Evolutionary conservation across 139 green algal species (phyloP), one percentile per base, ranked within the genome.

Genomic region (Marvania coccoides): DNA sequence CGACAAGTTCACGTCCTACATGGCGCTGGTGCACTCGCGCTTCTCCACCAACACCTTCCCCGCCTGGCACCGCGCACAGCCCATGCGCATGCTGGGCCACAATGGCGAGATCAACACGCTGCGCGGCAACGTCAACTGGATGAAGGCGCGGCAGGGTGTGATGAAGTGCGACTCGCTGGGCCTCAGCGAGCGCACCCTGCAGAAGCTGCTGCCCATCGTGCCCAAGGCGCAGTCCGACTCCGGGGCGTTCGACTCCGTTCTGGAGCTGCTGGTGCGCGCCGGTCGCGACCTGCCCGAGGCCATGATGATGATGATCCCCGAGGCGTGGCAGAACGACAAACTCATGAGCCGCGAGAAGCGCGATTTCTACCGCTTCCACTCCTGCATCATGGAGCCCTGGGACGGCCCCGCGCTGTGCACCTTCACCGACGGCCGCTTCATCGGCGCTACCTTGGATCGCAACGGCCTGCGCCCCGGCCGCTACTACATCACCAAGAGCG

Each of bases 31-130:
- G 46, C 92, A 98, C 84, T 89, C 74, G 2, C 88, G 92, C 68
- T 98, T 98, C 82, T 95, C 84, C 58, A 98, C 92, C 67, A 98
- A 98, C 83, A 98, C 92, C 33, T 97, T 98, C 69, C 92, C 92
- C 48, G 85, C 67, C 39, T 98, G 92, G 92, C 80, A 89, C 47
- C 77, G 92, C 33, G 88, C 92, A 2, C 92, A 98, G 78, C 92
- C 92, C 15, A 95, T 98, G 87, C 83, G 92, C 39, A 83, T 92
- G 70, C 65, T 98, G 58, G 92, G 86, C 15, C 92, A 98, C 87
- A 98, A 98, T 69, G 92, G 76, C 58, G 87, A 95, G 65, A 95
- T 95, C 78, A 93, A 95, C 76, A 92, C 86, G 26, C 69, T 93
- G 34, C 61, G 71, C 14, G 88, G 88, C 51, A 93, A 93, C 72